phyloP scores from a whole-genome alignment of 2,329 filamentous ascomycete species.

The Xylariaceae sp. region DNA sequence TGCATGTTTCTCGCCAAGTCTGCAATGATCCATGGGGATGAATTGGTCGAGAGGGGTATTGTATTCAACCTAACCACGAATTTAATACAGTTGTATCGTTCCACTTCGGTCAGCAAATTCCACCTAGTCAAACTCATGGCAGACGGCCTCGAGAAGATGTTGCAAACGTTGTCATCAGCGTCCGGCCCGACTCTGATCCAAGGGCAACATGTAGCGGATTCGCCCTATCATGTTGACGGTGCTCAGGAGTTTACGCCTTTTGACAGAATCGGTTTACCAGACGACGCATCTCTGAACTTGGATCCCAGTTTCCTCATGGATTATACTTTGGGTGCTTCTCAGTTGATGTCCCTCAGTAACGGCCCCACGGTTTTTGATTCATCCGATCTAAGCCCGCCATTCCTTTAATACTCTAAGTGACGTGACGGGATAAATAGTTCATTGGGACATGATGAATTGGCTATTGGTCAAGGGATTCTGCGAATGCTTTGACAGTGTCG shows the following conservation, averaged over 20 bases:
- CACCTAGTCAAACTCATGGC: constrained; percentile 46
- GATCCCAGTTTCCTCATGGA: constrained; percentile 14
- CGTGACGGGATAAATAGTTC: too few species aligned
- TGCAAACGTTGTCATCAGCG: constrained; percentile 8
- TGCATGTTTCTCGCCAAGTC: constrained; percentile 50
- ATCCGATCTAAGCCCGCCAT: constrained; percentile 14
- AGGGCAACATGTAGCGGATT: constrained; percentile 4
- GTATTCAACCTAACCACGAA: constrained; percentile 36
- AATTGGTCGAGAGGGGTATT: constrained; percentile 34
- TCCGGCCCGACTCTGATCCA: not conserved
- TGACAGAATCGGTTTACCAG: constrained; percentile 4
- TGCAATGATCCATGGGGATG: constrained; percentile 38
- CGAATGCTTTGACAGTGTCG: constrained; percentile 22
- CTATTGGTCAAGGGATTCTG: too few species aligned
- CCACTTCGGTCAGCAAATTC: constrained; percentile 39
- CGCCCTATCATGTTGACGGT: not conserved
- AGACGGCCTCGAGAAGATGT: constrained; percentile 41
- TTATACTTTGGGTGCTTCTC: constrained; percentile 12
- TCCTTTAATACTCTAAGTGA: too few species aligned
- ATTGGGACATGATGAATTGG: too few species aligned
- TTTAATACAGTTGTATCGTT: constrained; percentile 39
- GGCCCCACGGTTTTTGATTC: constrained; percentile 14
- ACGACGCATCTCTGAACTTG: constrained; percentile 3
- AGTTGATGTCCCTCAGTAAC: constrained; percentile 13
- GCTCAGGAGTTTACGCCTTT: constrained; percentile 1